Conservation (phyloP, 805 yeast species). For the Candida morakotiae region DNA sequence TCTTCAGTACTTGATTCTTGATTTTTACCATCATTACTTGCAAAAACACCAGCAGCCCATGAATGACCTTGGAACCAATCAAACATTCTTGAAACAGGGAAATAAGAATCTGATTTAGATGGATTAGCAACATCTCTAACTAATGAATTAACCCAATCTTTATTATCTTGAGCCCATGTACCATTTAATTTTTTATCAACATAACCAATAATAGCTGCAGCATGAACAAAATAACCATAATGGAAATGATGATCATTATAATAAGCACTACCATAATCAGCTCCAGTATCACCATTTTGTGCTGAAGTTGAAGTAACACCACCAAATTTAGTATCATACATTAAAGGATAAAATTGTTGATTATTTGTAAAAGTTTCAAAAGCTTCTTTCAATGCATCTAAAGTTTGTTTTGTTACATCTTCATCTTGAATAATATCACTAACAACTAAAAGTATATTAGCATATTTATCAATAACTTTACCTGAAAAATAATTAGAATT, state of each 20-base stretch:
- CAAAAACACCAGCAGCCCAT: conserved; percentile 71
- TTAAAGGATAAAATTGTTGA: conserved; percentile 45
- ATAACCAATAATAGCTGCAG: conserved; percentile 75
- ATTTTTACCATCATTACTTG: conserved; percentile 70
- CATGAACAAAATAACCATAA: conserved; percentile 77
- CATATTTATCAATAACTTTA: conserved; percentile 53
- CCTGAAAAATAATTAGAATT: conserved; percentile 50
- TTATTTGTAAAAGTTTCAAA: conserved; percentile 38
- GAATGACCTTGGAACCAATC: conserved; percentile 79
- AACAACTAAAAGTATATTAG: conserved; percentile 50
- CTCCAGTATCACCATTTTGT: conserved; percentile 40
- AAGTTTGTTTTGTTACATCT: conserved; percentile 30
- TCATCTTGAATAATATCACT: conserved; percentile 44
- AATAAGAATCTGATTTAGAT: conserved; percentile 46
- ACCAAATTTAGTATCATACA: conserved; percentile 51
- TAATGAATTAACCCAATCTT: conserved; percentile 56
- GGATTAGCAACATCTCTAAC: conserved; percentile 71
- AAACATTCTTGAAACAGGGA: conserved; percentile 70
- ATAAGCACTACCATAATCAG: conserved; percentile 68
- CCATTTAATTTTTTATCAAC: conserved; percentile 54
- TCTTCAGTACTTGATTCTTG: conserved; percentile 75
- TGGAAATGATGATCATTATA: conserved; percentile 89
- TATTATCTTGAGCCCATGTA: conserved; percentile 46
- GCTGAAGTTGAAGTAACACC: conserved; percentile 55
- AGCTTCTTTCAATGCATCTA: conserved; percentile 38